phyloP scores from a whole-genome alignment of 1,284 basidiomycete species.

The Melanopsichium pennsylvanicum region DNA sequence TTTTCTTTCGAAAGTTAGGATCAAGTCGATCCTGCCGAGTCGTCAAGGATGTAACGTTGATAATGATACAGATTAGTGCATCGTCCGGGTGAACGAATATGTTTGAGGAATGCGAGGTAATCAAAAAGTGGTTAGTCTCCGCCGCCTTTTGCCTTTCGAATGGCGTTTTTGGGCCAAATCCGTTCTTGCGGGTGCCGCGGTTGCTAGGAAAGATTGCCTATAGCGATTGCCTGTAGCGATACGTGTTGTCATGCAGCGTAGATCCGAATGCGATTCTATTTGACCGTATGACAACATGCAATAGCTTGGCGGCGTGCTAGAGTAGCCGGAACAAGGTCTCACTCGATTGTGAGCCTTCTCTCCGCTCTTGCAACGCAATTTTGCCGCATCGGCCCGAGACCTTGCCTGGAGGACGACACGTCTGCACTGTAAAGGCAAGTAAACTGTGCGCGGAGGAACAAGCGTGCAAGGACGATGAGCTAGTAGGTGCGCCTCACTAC shows the following conservation, averaged over 20 bases:
- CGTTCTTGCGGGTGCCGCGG: conserved; percentile 9
- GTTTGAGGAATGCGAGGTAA: conserved; percentile 5
- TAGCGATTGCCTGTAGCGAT: no score
- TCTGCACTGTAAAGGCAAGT: not conserved
- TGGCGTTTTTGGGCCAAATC: conserved; percentile 12
- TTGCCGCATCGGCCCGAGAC: not conserved
- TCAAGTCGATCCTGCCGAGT: conserved; percentile 49
- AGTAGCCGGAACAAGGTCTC: no score
- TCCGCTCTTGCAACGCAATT: no score
- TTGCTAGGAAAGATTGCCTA: conserved; percentile 1
- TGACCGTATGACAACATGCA: no score
- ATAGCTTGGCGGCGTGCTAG: no score
- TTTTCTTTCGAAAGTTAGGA: conserved; percentile 62
- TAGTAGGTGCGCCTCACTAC: conserved; percentile 56
- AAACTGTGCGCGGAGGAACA: not conserved
- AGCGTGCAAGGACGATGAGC: conserved; percentile 1
- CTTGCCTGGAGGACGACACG: no score
- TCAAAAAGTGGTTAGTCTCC: conserved; percentile 28
- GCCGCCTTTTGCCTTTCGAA: conserved; percentile 34
- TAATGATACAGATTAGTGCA: conserved; percentile 3
- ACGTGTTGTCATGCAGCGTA: not conserved
- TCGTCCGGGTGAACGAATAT: not conserved
- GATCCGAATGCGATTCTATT: no score
- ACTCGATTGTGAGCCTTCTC: no score
- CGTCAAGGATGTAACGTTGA: conserved; percentile 7